Evolutionary conservation across 2,329 filamentous ascomycete genomes (phyloP), one percentile per base, ranked within the genome.

Genomic region (Intubia oerlemansii): DNA sequence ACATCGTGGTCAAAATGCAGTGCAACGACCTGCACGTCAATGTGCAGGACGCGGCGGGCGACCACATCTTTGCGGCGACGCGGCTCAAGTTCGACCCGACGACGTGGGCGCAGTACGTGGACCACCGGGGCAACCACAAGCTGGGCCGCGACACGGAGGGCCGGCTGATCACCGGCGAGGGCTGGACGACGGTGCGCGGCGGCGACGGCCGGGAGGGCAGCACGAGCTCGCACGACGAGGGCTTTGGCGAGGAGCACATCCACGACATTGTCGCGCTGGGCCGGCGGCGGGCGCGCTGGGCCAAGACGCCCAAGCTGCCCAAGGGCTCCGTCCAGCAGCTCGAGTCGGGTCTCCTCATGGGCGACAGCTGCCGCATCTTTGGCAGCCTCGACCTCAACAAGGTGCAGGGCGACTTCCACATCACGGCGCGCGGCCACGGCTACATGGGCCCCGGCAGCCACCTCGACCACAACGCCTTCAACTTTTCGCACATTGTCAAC

Each of bases 401-500:
- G 54, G 88, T 98, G 25, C 85, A 93, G 52, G 88, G 85, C 4
- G 85, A 98, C 49, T 95, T 98, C 46, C 88, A 98, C 48, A 88
- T 98, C 44, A 98, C 88, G 2, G 88, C 88, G 4, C 58, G 82
- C 36, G 88, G 88, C 1, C 85, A 95, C 49, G 88, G 88, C n/a
- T 98, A 98, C 51, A 66, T 68, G 50, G 81, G 84, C 45, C 60
- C 69, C 39, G 78, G 73, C 22, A 57, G 55, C 22, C 84, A 95
- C 55, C 54, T 95, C 38, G 78, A 91, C 42, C 85, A 95, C 49
- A 57, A 48, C 23, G 79, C 62, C 14, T 93, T 98, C 64, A 95
- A 98, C 62, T 98, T 98, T 62, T 85, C 81, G 18, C 88, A 98
- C 56, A 74, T 92, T 49, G 70, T 98, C 56, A 84, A 78, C 42